A percentile compares a stretch with the other conserved stretches of the same genome.
Evolutionary conservation across 192 early-diverging fungal genomes (phyloP).

Genomic region (Entomortierella beljakovae): DNA sequence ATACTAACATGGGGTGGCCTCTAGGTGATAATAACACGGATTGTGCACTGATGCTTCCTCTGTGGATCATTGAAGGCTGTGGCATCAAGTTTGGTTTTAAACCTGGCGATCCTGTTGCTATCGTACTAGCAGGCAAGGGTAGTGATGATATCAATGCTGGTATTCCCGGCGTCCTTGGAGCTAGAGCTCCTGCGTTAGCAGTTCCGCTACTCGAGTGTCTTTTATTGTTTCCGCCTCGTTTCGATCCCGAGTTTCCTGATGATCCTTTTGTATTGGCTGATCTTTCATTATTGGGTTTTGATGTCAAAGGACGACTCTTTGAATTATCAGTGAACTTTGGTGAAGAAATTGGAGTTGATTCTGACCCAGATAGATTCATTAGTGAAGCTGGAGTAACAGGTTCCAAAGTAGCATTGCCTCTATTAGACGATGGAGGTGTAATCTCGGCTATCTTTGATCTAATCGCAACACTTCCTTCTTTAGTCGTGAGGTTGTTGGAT

Average conservation of each 20-base stretch:
- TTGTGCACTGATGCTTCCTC: conserved; percentile 40
- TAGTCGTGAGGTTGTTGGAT: not conserved
- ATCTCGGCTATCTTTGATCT: not conserved
- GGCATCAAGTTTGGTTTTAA: conserved; percentile 46
- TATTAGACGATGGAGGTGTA: not conserved
- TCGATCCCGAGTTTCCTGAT: conserved; percentile 6
- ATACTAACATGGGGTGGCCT: conserved; percentile 50
- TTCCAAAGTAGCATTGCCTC: conserved; percentile 38
- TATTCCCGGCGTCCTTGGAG: conserved; percentile 29
- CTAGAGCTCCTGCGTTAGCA: conserved; percentile 14
- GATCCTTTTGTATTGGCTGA: conserved; percentile 10
- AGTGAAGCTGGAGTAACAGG: conserved; percentile 77
- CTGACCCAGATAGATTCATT: conserved; percentile 66
- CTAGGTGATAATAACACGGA: conserved; percentile 31
- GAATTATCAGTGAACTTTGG: too few relatives aligned
- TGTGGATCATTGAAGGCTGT: conserved; percentile 26
- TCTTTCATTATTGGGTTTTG: too few relatives aligned
- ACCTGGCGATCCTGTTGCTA: conserved; percentile 17
- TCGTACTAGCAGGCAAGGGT: too few relatives aligned
- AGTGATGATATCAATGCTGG: conserved; percentile 17
- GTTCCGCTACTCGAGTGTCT: not conserved
- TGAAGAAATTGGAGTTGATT: conserved; percentile 25
- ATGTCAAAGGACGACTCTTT: too few relatives aligned
- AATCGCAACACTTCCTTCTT: not conserved
- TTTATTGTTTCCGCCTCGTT: conserved; percentile 1